Base-by-base conservation (phyloP, 345 rosid genomes). In the Eucalyptus coolabah region DNA sequence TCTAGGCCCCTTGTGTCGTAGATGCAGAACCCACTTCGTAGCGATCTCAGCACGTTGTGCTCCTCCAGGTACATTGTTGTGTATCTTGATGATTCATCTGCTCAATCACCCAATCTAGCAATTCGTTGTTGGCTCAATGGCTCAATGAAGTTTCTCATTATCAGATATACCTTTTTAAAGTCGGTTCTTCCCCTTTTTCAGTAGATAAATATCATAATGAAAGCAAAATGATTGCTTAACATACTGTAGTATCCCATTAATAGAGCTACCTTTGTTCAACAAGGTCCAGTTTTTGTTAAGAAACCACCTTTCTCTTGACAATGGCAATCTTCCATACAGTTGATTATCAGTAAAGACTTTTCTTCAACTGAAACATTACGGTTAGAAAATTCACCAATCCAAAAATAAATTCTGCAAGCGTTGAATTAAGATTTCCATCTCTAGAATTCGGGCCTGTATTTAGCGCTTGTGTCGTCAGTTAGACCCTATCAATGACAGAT, bases 11-110 rank as follows among this genome's bases (percentile, higher is more conserved):
- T 92, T 3, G 96, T 93, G 91, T 95, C 96, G 13, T 88, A 94
- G 86, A 93, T 91, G 45, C 95, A 94, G 88, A 94, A 93, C 81
- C 97, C 97, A 34, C 89, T 93, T 89, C 88, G 86, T 90, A 69
- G 49, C 32, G 96, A 94, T 88, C 97, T 92, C 90, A 93, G 67
- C 37, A 94, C 94, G 34, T 94, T 94, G 91, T 95, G 96, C 90
- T 93, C 96, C 91, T 94, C 95, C 93, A 95, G 80, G 89, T 88
- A 92, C 93, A 91, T 91, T 5, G 93, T 94, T 6, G 93, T 90
- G 69, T 63, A 63, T 63, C 69, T 63, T 63, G 69, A 63, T 63
- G 69, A 28, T 28, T 63, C 69, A 13, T 63, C 69, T 63, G 69
- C 69, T 63, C 69, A 63, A 63, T 63, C 69, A 63, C 32, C 17